These are phyloP conservation scores for Yueomyces sp. DNA, from an alignment of 1,139 yeast genomes.

Conservation along the genomic window DNA sequence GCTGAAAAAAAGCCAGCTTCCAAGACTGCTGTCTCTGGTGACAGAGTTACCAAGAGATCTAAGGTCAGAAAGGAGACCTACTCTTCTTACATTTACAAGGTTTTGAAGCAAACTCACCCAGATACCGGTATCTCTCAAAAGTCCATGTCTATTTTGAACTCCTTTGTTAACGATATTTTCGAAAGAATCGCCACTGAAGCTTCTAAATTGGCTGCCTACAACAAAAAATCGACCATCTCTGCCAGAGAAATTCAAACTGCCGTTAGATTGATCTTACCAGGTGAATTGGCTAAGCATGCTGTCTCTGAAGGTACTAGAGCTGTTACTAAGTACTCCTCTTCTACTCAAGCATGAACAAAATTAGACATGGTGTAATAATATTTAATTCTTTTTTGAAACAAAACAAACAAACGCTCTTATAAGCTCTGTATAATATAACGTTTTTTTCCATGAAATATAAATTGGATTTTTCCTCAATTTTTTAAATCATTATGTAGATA, in stretches of 20 bases:
- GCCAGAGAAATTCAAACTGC: constrained; percentile 99
- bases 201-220: constrained; percentile 98
- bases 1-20: constrained; percentile 95
- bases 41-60: constrained; percentile 67
- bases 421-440: too few species aligned
- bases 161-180: constrained; percentile 91
- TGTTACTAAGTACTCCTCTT: constrained; percentile 96
- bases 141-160: constrained; percentile 99
- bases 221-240: constrained; percentile 97
- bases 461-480: too few species aligned
- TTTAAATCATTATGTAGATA: too few species aligned
- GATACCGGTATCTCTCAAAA: constrained; percentile 99
- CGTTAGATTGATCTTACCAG: constrained; percentile 96
- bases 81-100: constrained; percentile 98
- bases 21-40: constrained; percentile 59
- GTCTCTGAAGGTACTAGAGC: constrained; percentile 99
- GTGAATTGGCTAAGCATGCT: constrained; percentile 99
- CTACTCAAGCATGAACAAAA: constrained; percentile 28
- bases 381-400: too few species aligned
- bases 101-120: constrained; percentile 97
- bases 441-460: too few species aligned
- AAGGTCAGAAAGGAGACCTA: constrained; percentile 98
- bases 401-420: too few species aligned
- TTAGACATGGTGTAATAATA: too few species aligned
- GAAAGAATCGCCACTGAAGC: constrained; percentile 97